phyloP scores from a whole-genome alignment of 2,329 filamentous ascomycete genomes.

The Fusarium fracticaudum region DNA sequence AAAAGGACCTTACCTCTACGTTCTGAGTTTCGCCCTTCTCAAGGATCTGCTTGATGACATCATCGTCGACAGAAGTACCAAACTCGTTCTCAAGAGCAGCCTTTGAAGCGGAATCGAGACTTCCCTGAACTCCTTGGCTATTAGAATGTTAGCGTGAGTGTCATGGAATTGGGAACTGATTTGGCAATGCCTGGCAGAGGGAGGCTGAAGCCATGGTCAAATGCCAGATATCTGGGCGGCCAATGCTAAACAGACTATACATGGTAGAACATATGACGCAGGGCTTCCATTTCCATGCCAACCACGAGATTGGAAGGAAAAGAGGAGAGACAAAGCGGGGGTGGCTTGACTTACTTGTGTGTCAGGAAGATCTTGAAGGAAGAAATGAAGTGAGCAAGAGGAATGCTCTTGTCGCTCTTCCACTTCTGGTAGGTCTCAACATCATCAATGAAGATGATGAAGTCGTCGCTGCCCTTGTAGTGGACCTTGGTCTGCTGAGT shows the following conservation, averaged over 20 bases:
- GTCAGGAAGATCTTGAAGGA: conserved; percentile 91
- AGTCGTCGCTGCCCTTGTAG: conserved; percentile 79
- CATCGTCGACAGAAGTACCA: conserved; percentile 80
- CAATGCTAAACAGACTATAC: background rate
- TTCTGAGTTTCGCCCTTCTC: conserved; percentile 77
- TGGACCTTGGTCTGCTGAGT: conserved; percentile 79
- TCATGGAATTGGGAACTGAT: background rate
- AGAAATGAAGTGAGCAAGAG: conserved; percentile 85
- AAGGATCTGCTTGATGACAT: conserved; percentile 83
- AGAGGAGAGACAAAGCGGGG: conserved; percentile 11
- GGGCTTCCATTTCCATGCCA: background rate
- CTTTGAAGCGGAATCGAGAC: conserved; percentile 80
- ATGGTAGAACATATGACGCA: background rate
- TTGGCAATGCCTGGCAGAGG: background rate
- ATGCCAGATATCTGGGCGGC: background rate
- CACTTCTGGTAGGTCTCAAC: conserved; percentile 77
- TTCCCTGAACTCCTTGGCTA: conserved; percentile 88
- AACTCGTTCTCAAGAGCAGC: conserved; percentile 84
- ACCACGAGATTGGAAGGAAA: background rate
- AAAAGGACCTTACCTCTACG: conserved; percentile 54
- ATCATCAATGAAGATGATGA: conserved; percentile 68
- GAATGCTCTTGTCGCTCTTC: conserved; percentile 80
- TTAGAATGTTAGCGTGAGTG: conserved; percentile 19
- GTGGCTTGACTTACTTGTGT: conserved; percentile 74
- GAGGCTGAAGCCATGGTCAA: background rate